phyloP scores from a whole-genome alignment of 495 filamentous ascomycete species.

The Massariosphaeria phaeospora region DNA sequence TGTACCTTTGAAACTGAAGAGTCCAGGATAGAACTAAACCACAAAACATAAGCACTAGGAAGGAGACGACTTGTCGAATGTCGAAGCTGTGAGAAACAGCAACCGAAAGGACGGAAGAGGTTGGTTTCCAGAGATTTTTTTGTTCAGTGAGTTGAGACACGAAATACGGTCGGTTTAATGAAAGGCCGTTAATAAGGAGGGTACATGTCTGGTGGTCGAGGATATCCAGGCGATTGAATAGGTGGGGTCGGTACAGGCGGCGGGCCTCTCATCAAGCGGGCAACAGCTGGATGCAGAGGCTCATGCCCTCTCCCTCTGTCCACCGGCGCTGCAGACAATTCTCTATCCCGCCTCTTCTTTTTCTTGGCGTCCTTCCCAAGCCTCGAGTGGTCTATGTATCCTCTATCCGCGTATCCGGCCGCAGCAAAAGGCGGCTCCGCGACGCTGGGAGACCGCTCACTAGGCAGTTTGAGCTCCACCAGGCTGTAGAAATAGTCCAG shows the following conservation, averaged over 20 bases:
- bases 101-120: too few relatives aligned
- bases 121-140: too few relatives aligned
- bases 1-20: too few relatives aligned
- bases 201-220: slow-evolving; percentile 11
- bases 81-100: too few relatives aligned
- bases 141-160: too few relatives aligned
- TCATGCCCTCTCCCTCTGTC: slow-evolving; percentile 24
- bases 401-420: slow-evolving; percentile 26
- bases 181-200: background rate
- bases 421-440: slow-evolving; percentile 27
- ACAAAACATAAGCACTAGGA: too few relatives aligned
- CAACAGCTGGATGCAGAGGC: slow-evolving; percentile 10
- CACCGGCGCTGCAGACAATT: slow-evolving; percentile 8
- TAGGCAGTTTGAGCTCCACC: slow-evolving; percentile 56
- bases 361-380: slow-evolving; percentile 28
- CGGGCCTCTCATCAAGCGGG: slow-evolving; percentile 12
- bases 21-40: too few relatives aligned
- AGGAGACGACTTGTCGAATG: too few relatives aligned
- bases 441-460: slow-evolving; percentile 27
- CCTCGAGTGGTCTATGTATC: slow-evolving; percentile 26
- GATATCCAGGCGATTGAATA: slow-evolving; percentile 19
- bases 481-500: slow-evolving; percentile 67
- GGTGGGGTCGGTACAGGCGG: slow-evolving; percentile 31
- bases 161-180: too few relatives aligned
- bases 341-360: slow-evolving; percentile 28